Base-by-base conservation (phyloP, 1,139 yeast genomes). In the Meyerozyma elateridarum region DNA sequence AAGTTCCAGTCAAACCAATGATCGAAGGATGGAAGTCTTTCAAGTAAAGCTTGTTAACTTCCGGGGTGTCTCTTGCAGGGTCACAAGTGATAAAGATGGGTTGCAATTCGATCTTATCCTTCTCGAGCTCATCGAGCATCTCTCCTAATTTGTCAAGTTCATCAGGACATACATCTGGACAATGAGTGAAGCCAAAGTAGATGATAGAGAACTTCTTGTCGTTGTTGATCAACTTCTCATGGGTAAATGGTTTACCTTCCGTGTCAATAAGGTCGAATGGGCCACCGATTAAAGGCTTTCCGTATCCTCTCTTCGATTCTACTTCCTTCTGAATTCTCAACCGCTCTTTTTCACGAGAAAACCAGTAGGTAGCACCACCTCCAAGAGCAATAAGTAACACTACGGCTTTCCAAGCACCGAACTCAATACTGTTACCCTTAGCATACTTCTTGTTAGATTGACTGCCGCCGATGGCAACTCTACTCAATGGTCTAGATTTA, bases 121-220 rank as follows among this genome's bases (percentile, higher is more conserved):
- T 39, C 46, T 81, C 75, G 49, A 85, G 65, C 15, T 68, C 74
- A 33, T 79, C 74, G 44, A 91, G 61, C 74, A 93, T 85, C 20
- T 76, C 71, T 2, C 95, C 85, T 55, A 91, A 70, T 52, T 89
- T 87, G 54, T 91, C 98, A 42, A 91, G 72, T 57, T 91, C 98
- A 54, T 91, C 97, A 7, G 98, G 98, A 58, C 98, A 91, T 33
- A 91, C 88, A 58, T 91, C 98, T 6, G 98, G 98, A 61, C 98
- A 91, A 60, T 88, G 89, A 4, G 95, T 84, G 64, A 91, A 91
- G 0, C 98, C 98, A 60, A 91, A 91, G 59, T 91, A 91, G 12
- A 91, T 56, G 34, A 91, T 66, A 8, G 88, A 75, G 56, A 85
- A 91, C 54, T 76, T 79, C 42, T 61, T 62, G 3, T 58, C 40